These are phyloP conservation scores for Aspergillus novofumigatus DNA, from an alignment of 2,329 filamentous ascomycete species.

Conservation along the genomic window DNA sequence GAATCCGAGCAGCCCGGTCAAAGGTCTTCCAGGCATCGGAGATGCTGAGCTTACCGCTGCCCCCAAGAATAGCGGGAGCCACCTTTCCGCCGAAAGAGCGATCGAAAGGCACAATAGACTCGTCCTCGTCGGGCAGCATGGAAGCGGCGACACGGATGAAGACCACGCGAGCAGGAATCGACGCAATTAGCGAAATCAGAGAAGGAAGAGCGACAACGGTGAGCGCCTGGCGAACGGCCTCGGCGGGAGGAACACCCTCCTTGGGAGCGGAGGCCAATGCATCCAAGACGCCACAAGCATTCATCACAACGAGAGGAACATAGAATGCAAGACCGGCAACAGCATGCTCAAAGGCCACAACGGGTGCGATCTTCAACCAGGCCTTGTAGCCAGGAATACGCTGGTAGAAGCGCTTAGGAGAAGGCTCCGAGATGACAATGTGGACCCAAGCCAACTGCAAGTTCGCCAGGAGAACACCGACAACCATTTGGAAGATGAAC, in stretches of 20 bases:
- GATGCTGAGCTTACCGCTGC: conserved; percentile 66
- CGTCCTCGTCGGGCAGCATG: conserved; percentile 73
- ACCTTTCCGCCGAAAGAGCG: conserved; percentile 76
- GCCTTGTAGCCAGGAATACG: conserved; percentile 65
- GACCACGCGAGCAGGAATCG: conserved; percentile 72
- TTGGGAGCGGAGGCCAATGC: conserved; percentile 24
- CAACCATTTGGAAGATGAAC: conserved; percentile 52
- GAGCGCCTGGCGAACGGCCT: conserved; percentile 32
- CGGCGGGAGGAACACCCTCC: conserved; percentile 30
- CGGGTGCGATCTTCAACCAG: conserved; percentile 67
- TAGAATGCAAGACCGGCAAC: conserved; percentile 46
- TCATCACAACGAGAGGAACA: conserved; percentile 43
- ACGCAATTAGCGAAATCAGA: conserved; percentile 55
- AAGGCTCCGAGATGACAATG: conserved; percentile 71
- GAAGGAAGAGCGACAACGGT: conserved; percentile 40
- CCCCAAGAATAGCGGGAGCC: conserved; percentile 68
- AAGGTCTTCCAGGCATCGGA: conserved; percentile 77
- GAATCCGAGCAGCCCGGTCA: conserved; percentile 64
- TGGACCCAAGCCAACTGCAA: conserved; percentile 79
- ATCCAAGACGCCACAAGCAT: conserved; percentile 40
- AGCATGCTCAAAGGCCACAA: conserved; percentile 59
- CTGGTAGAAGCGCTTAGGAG: conserved; percentile 59
- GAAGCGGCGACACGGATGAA: conserved; percentile 83
- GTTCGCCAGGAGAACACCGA: conserved; percentile 61
- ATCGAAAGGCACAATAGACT: conserved; percentile 87